These are phyloP conservation scores for Zygosaccharomyces bailii DNA, from an alignment of 805 yeast genomes.

Conservation along the genomic window DNA sequence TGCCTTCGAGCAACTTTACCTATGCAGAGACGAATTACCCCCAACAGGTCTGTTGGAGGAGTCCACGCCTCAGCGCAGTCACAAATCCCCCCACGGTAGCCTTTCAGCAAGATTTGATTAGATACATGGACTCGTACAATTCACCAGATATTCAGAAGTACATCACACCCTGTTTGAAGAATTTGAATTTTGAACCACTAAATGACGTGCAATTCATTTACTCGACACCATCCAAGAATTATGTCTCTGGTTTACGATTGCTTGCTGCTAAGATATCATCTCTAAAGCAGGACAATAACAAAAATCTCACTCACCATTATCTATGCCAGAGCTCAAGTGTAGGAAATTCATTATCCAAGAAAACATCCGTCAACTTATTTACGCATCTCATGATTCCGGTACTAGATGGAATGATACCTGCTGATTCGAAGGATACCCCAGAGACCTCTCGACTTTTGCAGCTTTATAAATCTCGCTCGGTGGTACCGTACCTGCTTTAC, in stretches of 20 bases:
- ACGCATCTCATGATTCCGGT: slow-evolving; percentile 29
- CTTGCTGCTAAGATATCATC: slow-evolving; percentile 19
- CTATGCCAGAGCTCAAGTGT: slow-evolving; percentile 38
- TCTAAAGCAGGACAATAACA: background rate
- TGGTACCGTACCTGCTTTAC: slow-evolving; percentile 25
- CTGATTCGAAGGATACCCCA: slow-evolving; percentile 8
- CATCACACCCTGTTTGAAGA: slow-evolving; percentile 28
- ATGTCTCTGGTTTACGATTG: slow-evolving; percentile 28
- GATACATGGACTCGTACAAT: slow-evolving; percentile 46
- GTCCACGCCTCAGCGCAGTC: slow-evolving; percentile 41
- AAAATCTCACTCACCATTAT: slow-evolving; percentile 18
- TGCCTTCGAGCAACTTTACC: slow-evolving; percentile 60
- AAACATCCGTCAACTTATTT: slow-evolving; percentile 20
- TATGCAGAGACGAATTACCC: slow-evolving; percentile 51
- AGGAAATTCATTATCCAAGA: slow-evolving; percentile 23
- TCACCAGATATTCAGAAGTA: slow-evolving; percentile 31
- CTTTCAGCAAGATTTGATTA: slow-evolving; percentile 46
- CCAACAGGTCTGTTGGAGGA: slow-evolving; percentile 65
- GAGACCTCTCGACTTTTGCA: slow-evolving; percentile 6
- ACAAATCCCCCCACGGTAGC: slow-evolving; percentile 10
- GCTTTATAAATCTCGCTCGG: slow-evolving; percentile 5
- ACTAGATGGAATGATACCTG: slow-evolving; percentile 12
- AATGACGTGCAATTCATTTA: slow-evolving; percentile 50
- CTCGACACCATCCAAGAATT: slow-evolving; percentile 49
- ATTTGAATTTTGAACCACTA: slow-evolving; percentile 45